Evolutionary conservation across 2,329 filamentous ascomycete genomes (phyloP), one percentile per base, ranked within the genome.

Genomic region (Trichocomaceae sp.): DNA sequence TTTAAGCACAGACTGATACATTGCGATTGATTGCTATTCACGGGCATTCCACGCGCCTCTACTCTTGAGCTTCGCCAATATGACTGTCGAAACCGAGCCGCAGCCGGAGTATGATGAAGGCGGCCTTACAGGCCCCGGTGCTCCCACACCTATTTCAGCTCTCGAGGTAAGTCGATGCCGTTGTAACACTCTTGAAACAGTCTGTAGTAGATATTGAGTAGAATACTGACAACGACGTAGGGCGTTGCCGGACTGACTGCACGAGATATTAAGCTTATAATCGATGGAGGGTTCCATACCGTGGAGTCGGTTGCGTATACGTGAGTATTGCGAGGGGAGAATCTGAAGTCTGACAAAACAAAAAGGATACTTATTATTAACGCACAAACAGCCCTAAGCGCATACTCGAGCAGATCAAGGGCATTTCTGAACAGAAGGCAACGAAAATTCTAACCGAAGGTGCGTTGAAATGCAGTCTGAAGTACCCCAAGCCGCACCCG

Each of bases 291-390:
- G 5, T 97, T 85, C 72, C 90, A 97, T 69, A 99, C 93, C 0
- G 90, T 99, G 37, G 93, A 99, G 72, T 86, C 91, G 2, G 87
- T 99, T 58, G 93, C 93, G 49, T 99, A 99, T 69, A 97, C 93
- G 69, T 87, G 82, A 52, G 79, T 20, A 33, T 29, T 48, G n/a
- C 17, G 44, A 19, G 37, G 17, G 13, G 35, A 45, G 5, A 31
- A 13, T 3, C 22, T 29, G 12, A n/a, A 8, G 6, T 31, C 9
- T 47, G 7, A 8, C 17, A 31, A 23, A n/a, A 9, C 19, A 8
- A 39, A 39, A 19, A 39, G 15, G 5, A n/a, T n/a, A n/a, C n/a
- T n/a, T n/a, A n/a, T n/a, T 35, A 57, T 29, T 59, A 47, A 23
- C 56, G 26, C 8, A 33, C 23, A 19, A n/a, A 47, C 56, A 85